Base-by-base conservation (phyloP, 1,284 basidiomycete species). In the Sanguinoderma infundibulare region DNA sequence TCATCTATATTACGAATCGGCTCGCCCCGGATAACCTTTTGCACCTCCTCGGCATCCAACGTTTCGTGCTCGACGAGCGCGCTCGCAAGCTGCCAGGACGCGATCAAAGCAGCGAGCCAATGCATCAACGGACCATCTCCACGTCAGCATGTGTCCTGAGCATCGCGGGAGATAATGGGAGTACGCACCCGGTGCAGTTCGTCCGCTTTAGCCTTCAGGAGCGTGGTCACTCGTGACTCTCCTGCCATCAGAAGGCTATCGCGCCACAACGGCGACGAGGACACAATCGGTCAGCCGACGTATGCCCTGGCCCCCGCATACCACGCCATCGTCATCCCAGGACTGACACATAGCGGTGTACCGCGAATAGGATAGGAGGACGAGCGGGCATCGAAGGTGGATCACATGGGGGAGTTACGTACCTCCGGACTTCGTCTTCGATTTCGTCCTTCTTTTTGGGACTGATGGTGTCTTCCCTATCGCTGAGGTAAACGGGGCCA, bases 11-110 rank as follows among this genome's bases (percentile, higher is more conserved):
- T 82, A 60, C 87, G 84, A 73, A 96, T 90, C 61, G 83, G 80
- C 75, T 95, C 88, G 38, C 94, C 94, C 60, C 83, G 86, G 72
- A 96, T 85, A n/a, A 95, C 91, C 76, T 86, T 88, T 72, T 83
- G 80, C 22, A 98, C 96, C 76, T 98, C 95, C 22, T 92, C 89
- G 42, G 86, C 82, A 66, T 89, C 88, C 63, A 98, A 79, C n/a
- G 96, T 98, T 81, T 98, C 96, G 77, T 97, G 91, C 74, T 97
- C 94, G 20, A 98, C 87, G 61, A 98, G 80, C 5, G 96, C 96
- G 58, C 85, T 82, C 3, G 96, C 96, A 52, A 98, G 85, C 91
- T 95, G 66, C 35, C n/a, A 35, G 36, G 46, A 49, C 47, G 14
- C 28, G 55, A 55, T 22, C 42, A 42, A 24, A 49, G n/a, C 60